These are phyloP conservation scores for Circinella minor DNA, from an alignment of 371 early-diverging fungal genomes.

Conservation along the genomic window DNA sequence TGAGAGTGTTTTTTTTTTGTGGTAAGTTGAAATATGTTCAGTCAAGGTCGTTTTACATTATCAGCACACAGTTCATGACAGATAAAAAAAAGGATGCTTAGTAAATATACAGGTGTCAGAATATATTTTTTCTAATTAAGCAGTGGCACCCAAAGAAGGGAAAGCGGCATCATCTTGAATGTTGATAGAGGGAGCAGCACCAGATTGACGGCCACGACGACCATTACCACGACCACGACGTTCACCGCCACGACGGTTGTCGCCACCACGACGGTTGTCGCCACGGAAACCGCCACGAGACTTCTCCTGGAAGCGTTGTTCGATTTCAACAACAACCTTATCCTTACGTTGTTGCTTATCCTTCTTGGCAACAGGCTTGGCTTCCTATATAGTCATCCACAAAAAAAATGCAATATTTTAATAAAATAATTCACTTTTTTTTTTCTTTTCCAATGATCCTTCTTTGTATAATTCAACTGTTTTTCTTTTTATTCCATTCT, in stretches of 20 bases:
- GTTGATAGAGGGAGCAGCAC: conserved; percentile 62
- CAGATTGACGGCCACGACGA: conserved; percentile 44
- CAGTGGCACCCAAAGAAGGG: conserved; percentile 72
- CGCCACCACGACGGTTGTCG: conserved; percentile 43
- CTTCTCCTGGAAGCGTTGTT: conserved; percentile 56
- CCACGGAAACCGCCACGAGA: conserved; percentile 48
- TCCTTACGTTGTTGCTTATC: conserved; percentile 47
- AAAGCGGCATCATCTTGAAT: conserved; percentile 75
- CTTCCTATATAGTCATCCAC: conserved; percentile 23
- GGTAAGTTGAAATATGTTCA: conserved; percentile 10
- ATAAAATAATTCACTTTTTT: not conserved
- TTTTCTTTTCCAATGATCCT: no score
- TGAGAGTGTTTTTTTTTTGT: not conserved
- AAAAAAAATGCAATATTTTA: no score
- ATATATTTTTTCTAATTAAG: conserved; percentile 24
- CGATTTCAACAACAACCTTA: conserved; percentile 63
- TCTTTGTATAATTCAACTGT: no score
- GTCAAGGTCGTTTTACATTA: conserved; percentile 17
- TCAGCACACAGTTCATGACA: conserved; percentile 11
- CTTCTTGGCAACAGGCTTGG: conserved; percentile 55
- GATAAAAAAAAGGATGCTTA: not conserved
- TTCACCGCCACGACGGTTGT: conserved; percentile 29
- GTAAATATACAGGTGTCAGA: not conserved
- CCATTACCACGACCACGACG: conserved; percentile 43
- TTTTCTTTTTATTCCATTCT: no score